A percentile compares a stretch with the other conserved stretches of the same genome.
Evolutionary conservation across 2,329 filamentous ascomycete species (phyloP).

Genomic region (Nigrospora sphaerica): DNA sequence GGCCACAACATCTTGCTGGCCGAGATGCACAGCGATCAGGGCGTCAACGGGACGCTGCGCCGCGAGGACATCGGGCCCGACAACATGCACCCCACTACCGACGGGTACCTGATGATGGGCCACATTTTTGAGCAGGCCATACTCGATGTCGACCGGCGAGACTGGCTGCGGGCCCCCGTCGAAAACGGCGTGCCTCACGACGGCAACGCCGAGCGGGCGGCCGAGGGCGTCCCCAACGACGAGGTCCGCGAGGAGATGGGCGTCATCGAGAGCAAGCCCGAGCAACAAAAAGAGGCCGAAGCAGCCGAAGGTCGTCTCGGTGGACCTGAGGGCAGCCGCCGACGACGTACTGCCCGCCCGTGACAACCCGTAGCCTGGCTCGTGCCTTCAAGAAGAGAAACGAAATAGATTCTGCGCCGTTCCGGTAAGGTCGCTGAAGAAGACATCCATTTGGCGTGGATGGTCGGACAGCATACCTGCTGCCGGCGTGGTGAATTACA

Average conservation of each 20-base stretch:
- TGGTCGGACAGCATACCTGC: too few species aligned
- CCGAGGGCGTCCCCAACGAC: conserved; percentile 8
- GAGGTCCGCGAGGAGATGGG: not conserved
- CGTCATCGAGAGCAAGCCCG: too few species aligned
- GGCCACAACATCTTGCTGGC: conserved; percentile 13
- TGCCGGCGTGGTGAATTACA: too few species aligned
- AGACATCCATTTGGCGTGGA: too few species aligned
- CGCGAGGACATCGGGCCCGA: conserved; percentile 17
- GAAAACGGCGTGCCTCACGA: conserved; percentile 15
- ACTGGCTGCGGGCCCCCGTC: conserved; percentile 12
- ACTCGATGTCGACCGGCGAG: conserved; percentile 13
- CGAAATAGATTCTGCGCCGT: too few species aligned
- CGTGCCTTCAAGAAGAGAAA: too few species aligned
- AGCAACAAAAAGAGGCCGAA: too few species aligned
- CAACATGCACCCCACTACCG: conserved; percentile 16
- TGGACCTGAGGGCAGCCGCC: too few species aligned
- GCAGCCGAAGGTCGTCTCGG: too few species aligned
- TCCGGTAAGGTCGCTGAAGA: too few species aligned
- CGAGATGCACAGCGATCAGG: conserved; percentile 20
- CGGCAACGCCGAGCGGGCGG: conserved; percentile 13
- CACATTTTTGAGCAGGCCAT: conserved; percentile 17
- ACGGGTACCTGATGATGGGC: conserved; percentile 22
- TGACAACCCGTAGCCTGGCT: too few species aligned
- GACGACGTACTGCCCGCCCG: too few species aligned
- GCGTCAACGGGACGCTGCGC: conserved; percentile 10